Evolutionary conservation across 2,329 filamentous ascomycete species (phyloP), one percentile per base, ranked within the genome.

Genomic region (Capronia epimyces): DNA sequence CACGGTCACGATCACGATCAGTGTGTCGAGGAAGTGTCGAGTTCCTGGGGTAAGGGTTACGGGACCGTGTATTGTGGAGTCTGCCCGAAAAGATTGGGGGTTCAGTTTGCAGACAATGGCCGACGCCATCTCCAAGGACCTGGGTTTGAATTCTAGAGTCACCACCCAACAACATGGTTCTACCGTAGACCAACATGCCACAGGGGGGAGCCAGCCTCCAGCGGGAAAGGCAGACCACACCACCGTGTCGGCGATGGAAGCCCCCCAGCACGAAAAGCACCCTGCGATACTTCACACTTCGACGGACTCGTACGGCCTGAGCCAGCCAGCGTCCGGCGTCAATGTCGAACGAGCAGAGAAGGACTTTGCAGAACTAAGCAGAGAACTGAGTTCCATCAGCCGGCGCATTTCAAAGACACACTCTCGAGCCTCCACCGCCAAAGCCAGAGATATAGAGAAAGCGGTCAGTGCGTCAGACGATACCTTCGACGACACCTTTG

Each of bases 401-500:
- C 66, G 64, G 25, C 62, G 63, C 31, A 45, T 70, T 29, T 71
- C 69, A 2, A 63, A 62, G 36, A 67, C 66, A 21, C 58, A 61
- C 3, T 66, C 55, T 49, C 64, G 60, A 37, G 56, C 53, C 5
- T 66, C 65, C 1, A 64, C 62, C 31, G 48, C 60, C 2, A 60
- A 53, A 31, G 39, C 51, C 1, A 48, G 66, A 21, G 83, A 86
- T 69, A 62, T 80, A 7, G 84, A 88, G 60, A 84, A 84, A 66
- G 73, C 68, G 1, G 65, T 66, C 2, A 68, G 68, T 22, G 64
- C 68, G 1, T 62, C 67, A 1, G 68, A 68, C 2, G 73, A 73
- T 0, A 73, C 75, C 39, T 71, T 71, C 1, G 74, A 72, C 1
- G 80, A 80, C 49, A 72, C 76, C 8, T 95, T 93, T 67, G 84